Evolutionary conservation across 768 basidiomycete genomes (phyloP), one percentile per base, ranked within the genome.

Genomic region (Leccinellum rugosiceps): DNA sequence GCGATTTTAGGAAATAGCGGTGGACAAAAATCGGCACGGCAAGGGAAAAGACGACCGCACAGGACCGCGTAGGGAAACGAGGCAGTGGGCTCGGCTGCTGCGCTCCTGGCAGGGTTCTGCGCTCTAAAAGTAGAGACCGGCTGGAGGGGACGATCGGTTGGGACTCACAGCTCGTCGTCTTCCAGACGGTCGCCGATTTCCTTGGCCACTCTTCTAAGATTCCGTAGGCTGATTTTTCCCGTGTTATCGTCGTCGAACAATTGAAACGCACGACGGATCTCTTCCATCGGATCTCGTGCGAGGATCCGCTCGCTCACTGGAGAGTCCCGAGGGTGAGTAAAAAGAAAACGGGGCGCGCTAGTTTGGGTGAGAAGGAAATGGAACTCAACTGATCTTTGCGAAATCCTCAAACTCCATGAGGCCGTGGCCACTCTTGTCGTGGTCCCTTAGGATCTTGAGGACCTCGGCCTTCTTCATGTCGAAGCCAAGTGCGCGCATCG

Each of bases 381-480:
- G 48, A 6, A 79, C 81, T 79, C 76, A 66, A 92, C 96, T 95
- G 70, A 98, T 93, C 79, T 90, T 92, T 19, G 89, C 86, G 68
- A 99, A 99, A 65, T 92, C 92, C 47, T 93, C 92, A 67, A 88
- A 96, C 55, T 91, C 90, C 87, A 98, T 96, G 59, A 94, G 75
- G 7, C 85, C 85, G 58, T 84, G 83, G 2, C 87, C 89, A 3
- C 84, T 83, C 76, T 91, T 90, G 73, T 94, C 92, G 63, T 94
- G 86, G 68, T 98, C 96, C 28, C 94, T 79, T 53, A 99, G 78
- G 28, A 98, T 81, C 73, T 98, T 98, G 64, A 99, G 77, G 44
- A 99, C 95, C 73, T 99, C 97, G 0, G 93, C 93, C 77, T 98
- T 99, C 80, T 98, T 98, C 76, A 97, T 72, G 72, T 98, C 97